These are phyloP conservation scores for Cercospora sp. DNA, from an alignment of 2,329 filamentous ascomycete genomes.

Conservation along the genomic window DNA sequence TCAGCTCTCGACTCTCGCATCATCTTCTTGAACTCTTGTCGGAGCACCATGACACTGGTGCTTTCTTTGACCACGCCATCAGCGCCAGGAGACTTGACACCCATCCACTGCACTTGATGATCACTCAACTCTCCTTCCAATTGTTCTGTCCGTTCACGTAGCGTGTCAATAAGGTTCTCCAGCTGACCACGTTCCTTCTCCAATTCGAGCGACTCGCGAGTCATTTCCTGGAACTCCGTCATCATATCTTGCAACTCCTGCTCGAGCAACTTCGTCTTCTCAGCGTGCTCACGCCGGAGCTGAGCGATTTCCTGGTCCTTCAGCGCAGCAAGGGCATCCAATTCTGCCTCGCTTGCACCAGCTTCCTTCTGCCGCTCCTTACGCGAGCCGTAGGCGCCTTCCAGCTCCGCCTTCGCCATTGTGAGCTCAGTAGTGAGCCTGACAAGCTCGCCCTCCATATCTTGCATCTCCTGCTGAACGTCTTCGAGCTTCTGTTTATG, in stretches of 20 bases:
- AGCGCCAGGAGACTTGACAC: constrained; percentile 55
- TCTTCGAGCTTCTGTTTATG: constrained; percentile 32
- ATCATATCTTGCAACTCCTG: constrained; percentile 68
- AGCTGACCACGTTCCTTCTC: constrained; percentile 69
- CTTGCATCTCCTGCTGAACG: constrained; percentile 38
- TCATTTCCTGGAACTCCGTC: constrained; percentile 69
- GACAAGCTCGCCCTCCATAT: constrained; percentile 64
- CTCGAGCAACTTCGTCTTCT: constrained; percentile 54
- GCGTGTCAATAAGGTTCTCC: constrained; percentile 62
- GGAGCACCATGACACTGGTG: constrained; percentile 68
- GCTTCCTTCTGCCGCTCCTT: constrained; percentile 68
- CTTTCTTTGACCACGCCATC: constrained; percentile 48
- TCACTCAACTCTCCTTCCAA: constrained; percentile 66
- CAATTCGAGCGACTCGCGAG: constrained; percentile 67
- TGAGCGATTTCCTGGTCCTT: constrained; percentile 50
- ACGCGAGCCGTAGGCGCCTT: constrained; percentile 85
- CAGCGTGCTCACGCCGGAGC: constrained; percentile 28
- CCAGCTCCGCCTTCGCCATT: constrained; percentile 86
- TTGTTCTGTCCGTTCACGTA: constrained; percentile 64
- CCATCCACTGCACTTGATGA: constrained; percentile 67
- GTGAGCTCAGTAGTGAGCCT: constrained; percentile 76
- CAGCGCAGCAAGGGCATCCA: constrained; percentile 47
- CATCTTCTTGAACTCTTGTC: constrained; percentile 79
- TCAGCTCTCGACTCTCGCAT: constrained; percentile 71
- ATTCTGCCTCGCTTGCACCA: constrained; percentile 57